Evolutionary conservation across 352 stramenopile genomes (phyloP), one percentile per base, ranked within the genome.

Genomic region (Bremia lactucae): DNA sequence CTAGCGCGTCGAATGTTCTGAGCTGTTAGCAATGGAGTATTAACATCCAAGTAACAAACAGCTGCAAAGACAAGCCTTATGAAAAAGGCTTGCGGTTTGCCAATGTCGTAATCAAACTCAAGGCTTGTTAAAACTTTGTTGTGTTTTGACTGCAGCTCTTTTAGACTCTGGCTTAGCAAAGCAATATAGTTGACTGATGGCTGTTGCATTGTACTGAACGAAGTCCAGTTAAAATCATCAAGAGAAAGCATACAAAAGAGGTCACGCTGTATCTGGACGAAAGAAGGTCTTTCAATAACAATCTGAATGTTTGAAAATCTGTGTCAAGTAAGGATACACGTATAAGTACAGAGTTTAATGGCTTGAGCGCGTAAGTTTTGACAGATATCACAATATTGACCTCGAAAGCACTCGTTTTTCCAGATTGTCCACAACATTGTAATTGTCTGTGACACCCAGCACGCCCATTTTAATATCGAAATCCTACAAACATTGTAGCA

Each of bases 221-320:
- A 40, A 0, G 29, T 11, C 60, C 62, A 84, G 14, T 65, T 41
- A 34, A 77, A 47, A 0, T 36, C 55, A 2, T 52, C 33, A 6
- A 87, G 44, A 1, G 52, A 69, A 10, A 88, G 59, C 5, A 64
- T 46, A 6, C 59, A 33, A 2, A 53, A 34, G 5, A 88, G 46
- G 16, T 86, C 58, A 21, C 59, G 40, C 42, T 67, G 63, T 37
- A 83, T 63, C 15, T 74, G 51, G 10, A 57, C 35, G 24, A 92
- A 86, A 1, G 68, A 64, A 2, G 65, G 72, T 0, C 76, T 56
- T 1, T 71, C 68, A 13, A 89, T 53, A 36, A 89, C 59, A 43
- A 92, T 79, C 42, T 92, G 79, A 22, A 87, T 60, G 41, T 74
- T 87, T 5, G 79, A 92, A 46, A 92, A 92, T 29, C 78, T 85